phyloP scores from a whole-genome alignment of 768 basidiomycete genomes.

The Mycena alexandri region DNA sequence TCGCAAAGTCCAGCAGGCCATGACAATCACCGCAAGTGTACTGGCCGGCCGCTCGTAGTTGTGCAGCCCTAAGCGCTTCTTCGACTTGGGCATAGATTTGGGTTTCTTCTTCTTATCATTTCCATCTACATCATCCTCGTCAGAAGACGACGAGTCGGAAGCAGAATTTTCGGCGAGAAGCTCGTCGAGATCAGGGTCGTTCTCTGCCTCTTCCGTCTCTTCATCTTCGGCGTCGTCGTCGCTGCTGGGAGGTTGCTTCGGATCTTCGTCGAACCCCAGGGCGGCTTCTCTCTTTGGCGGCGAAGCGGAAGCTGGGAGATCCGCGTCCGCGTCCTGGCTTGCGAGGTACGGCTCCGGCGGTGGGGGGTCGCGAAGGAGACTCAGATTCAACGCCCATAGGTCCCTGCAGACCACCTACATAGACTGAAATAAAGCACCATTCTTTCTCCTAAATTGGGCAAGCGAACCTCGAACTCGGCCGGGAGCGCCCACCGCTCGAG shows the following conservation, averaged over 20 bases:
- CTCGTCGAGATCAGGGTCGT: conserved; percentile 56
- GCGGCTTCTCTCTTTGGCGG: conserved; percentile 1
- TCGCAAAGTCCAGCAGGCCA: conserved; percentile 86
- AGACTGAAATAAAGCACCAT: not conserved
- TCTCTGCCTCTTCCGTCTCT: conserved; percentile 40
- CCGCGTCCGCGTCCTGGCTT: conserved; percentile 47
- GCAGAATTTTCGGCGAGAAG: conserved; percentile 60
- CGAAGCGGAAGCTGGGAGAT: conserved; percentile 23
- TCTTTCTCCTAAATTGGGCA: not conserved
- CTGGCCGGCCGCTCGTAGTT: conserved; percentile 56
- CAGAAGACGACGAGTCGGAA: conserved; percentile 51
- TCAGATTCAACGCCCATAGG: conserved; percentile 84
- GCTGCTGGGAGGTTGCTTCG: conserved; percentile 34
- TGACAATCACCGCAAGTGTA: conserved; percentile 75
- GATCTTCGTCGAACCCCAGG: conserved; percentile 18
- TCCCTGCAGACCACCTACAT: conserved; percentile 79
- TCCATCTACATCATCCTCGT: conserved; percentile 43
- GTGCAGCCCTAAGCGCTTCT: conserved; percentile 29
- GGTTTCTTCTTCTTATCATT: not conserved
- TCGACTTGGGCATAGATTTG: conserved; percentile 29
- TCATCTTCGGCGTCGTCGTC: conserved; percentile 35
- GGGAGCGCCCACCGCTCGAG: conserved; percentile 78
- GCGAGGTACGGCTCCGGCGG: conserved; percentile 70
- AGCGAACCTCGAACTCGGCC: conserved; percentile 78
- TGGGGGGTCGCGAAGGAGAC: conserved; percentile 68